Percentiles rank a stretch among this genome's conserved stretches.
Evolutionary conservation across 345 rosid genomes (phyloP).

Genomic region (Melaleuca alternifolia): DNA sequence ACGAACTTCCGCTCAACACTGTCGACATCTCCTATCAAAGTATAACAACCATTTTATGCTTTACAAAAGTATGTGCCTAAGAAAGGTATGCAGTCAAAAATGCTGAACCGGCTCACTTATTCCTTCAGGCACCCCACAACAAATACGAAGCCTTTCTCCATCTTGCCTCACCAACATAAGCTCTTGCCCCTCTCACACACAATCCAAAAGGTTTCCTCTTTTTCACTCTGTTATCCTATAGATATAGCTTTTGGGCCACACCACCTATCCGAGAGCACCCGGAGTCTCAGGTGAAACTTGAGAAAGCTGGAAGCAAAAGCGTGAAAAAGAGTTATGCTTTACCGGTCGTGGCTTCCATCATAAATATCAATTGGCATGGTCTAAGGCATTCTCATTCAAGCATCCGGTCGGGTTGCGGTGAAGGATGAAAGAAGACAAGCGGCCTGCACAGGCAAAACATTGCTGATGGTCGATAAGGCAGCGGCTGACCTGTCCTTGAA

Average conservation of each 20-base stretch:
- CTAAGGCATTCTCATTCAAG: neutral
- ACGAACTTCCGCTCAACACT: neutral
- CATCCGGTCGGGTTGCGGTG: constrained; percentile 58
- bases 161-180: no score
- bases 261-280: neutral
- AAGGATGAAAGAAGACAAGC: constrained; percentile 97
- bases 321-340: neutral
- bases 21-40: neutral
- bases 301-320: neutral
- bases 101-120: no score
- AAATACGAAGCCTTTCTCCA: no score
- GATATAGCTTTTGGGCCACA: neutral
- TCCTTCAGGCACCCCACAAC: no score
- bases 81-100: no score
- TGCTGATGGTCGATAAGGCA: constrained; percentile 94
- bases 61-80: neutral
- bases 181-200: no score
- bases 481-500: constrained; percentile 96
- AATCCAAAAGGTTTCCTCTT: no score
- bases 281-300: neutral
- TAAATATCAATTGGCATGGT: neutral
- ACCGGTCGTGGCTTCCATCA: neutral
- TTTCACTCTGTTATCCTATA: neutral
- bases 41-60: neutral
- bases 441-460: constrained; percentile 90